Evolutionary conservation across 192 early-diverging fungal species (phyloP).

Genomic region (Rhizophagus prolifer): DNA sequence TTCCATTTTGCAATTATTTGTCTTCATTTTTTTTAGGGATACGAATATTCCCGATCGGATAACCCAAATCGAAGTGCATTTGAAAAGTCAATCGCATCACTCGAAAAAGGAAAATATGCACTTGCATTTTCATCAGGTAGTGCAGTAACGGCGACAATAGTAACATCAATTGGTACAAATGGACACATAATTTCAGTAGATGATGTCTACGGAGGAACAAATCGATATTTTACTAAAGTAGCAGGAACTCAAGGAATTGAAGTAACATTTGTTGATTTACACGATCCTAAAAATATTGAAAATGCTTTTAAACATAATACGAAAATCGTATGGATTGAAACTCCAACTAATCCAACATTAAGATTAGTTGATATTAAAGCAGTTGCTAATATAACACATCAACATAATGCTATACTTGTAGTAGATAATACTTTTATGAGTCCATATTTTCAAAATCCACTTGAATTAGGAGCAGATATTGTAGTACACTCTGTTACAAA

Average conservation of each 20-base stretch:
- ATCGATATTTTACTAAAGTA: conserved; percentile 86
- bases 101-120: conserved; percentile 88
- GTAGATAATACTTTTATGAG: conserved; percentile 89
- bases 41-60: conserved; percentile 79
- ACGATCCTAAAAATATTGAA: conserved; percentile 63
- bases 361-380: conserved; percentile 77
- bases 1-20: background rate
- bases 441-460: conserved; percentile 89
- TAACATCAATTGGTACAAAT: conserved; percentile 66
- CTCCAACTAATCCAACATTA: conserved; percentile 86
- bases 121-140: conserved; percentile 84
- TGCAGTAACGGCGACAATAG: conserved; percentile 78
- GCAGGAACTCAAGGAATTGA: conserved; percentile 64
- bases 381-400: conserved; percentile 63
- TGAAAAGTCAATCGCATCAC: conserved; percentile 85
- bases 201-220: conserved; percentile 90
- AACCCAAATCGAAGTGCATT: conserved; percentile 78
- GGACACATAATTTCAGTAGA: conserved; percentile 82
- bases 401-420: conserved; percentile 63
- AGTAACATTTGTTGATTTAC: conserved; percentile 78
- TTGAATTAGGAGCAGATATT: conserved; percentile 92
- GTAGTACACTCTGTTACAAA: conserved; percentile 98
- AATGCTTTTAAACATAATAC: conserved; percentile 69
- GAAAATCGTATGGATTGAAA: conserved; percentile 83
- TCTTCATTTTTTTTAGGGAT: conserved; percentile 42